Percentiles rank a stretch among this genome's conserved stretches.
Conservation (phyloP, 192 early-diverging fungal genomes). For the Umbelopsis isabellina region DNA sequence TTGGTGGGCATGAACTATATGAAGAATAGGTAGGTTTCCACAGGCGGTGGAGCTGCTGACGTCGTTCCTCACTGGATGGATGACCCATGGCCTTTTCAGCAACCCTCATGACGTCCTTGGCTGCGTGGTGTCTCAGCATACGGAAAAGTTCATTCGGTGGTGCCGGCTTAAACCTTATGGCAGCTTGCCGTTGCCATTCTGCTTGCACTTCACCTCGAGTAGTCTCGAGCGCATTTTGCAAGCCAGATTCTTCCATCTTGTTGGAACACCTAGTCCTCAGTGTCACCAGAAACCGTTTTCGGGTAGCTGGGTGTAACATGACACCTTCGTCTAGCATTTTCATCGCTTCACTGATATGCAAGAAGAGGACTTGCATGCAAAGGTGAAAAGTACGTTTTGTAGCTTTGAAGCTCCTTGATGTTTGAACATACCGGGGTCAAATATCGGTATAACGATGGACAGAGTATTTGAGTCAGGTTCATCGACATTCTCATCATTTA, state of each 20-base stretch:
- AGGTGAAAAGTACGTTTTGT: not conserved
- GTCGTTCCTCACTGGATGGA: not conserved
- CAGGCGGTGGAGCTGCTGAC: not conserved
- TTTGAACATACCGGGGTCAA: not conserved
- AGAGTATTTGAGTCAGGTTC: not conserved
- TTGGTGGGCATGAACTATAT: not conserved
- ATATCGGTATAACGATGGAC: not conserved
- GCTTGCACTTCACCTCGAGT: not conserved
- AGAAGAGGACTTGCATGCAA: not conserved
- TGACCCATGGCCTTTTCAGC: not conserved
- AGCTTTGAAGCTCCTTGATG: not conserved
- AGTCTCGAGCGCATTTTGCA: not conserved
- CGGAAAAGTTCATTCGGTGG: not conserved
- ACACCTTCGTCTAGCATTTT: conserved; percentile 1
- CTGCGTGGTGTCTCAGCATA: not conserved
- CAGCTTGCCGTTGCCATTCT: conserved; percentile 9
- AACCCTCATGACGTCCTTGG: not conserved
- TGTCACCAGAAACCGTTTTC: not conserved
- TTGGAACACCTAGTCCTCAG: not conserved
- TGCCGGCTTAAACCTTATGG: not conserved
- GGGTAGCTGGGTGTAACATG: not conserved
- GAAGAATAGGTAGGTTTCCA: not conserved
- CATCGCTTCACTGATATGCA: conserved; percentile 1
- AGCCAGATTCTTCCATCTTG: not conserved
- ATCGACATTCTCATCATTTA: not conserved